Evolutionary conservation across 1,139 yeast species (phyloP).

Genomic region (Debaryomyces nepalensis): DNA sequence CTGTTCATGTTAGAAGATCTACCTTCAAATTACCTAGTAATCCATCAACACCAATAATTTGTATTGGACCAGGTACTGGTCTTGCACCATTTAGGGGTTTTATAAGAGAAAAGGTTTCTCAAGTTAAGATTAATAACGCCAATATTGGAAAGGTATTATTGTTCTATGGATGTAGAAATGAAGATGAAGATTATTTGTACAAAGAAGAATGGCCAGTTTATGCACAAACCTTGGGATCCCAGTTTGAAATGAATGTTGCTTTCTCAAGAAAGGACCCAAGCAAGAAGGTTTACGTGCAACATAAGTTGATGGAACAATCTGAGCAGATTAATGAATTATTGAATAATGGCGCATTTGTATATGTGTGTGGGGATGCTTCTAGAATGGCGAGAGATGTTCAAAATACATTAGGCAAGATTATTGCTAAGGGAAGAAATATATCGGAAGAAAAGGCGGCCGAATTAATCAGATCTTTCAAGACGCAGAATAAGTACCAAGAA

Average conservation of each 20-base stretch:
- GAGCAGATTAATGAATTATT: slow-evolving; percentile 60
- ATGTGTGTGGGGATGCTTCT: slow-evolving; percentile 97
- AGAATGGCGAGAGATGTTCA: slow-evolving; percentile 98
- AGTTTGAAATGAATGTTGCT: slow-evolving; percentile 77
- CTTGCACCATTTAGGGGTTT: slow-evolving; percentile 98
- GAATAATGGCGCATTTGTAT: slow-evolving; percentile 79
- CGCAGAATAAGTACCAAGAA: slow-evolving; percentile 91
- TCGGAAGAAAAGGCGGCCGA: slow-evolving; percentile 73
- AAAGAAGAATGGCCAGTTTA: slow-evolving; percentile 85
- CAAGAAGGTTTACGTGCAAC: slow-evolving; percentile 87
- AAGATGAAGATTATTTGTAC: slow-evolving; percentile 77
- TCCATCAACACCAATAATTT: slow-evolving; percentile 79
- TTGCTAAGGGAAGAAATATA: slow-evolving; percentile 62
- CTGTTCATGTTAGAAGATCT: slow-evolving; percentile 93
- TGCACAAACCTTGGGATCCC: slow-evolving; percentile 62
- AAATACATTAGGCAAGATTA: slow-evolving; percentile 63
- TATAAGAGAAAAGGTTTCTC: slow-evolving; percentile 72
- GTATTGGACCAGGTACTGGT: slow-evolving; percentile 99
- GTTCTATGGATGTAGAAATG: slow-evolving; percentile 85
- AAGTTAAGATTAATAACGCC: slow-evolving; percentile 48
- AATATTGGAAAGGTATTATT: slow-evolving; percentile 75
- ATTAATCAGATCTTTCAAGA: slow-evolving; percentile 76
- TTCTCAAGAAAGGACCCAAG: slow-evolving; percentile 74
- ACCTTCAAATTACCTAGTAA: slow-evolving; percentile 93
- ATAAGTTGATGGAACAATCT: slow-evolving; percentile 66